Base-by-base conservation (phyloP, 2,329 filamentous ascomycete genomes). In the Helotiales sp. region DNA sequence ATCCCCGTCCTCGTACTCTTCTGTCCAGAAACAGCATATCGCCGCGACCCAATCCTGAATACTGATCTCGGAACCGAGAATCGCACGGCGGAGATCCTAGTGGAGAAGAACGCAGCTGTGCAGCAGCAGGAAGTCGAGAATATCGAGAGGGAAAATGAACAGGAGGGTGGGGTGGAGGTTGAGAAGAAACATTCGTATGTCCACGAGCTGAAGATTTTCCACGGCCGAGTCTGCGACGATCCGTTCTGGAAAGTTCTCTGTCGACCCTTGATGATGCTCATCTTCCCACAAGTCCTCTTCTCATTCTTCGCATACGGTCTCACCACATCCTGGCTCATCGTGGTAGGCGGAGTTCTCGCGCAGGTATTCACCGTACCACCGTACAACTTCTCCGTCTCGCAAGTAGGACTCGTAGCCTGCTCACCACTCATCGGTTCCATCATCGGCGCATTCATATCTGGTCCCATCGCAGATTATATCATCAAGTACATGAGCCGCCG, bases 1-100 rank as follows among this genome's bases (percentile, higher is more conserved):
- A 61, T 17, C 61, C 68, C n/a, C 74, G 82, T 2, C 78, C 84
- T 22, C 30, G 74, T 83, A 62, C 77, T 85, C 58, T 81, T 85
- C 64, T 83, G 85, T 3, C 83, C 83, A 0, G 84, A 86, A 71
- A 85, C 84, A 15, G 79, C 80, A 0, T 86, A 83, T 73, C 77
- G 77, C 61, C 77, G 83, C 24, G 64, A 70, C 17, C 43, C 64
- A 28, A 65, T 67, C 28, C 55, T 50, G 30, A 70, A 70, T 37
- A 70, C 43, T 13, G 68, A 70, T 55, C 57, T 70, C 1, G 68
- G 68, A 15, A 70, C 61, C 3, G 65, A 63, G 6, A 66, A 70
- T 28, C 67, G 60, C 61, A 54, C 68, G 11, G 65, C 59, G 0
- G 65, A 70, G 37, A 57, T 70, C 24, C 26, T 52, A 5, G 49